phyloP scores from a whole-genome alignment of 441 rosid species.

The Sinapis alba region DNA sequence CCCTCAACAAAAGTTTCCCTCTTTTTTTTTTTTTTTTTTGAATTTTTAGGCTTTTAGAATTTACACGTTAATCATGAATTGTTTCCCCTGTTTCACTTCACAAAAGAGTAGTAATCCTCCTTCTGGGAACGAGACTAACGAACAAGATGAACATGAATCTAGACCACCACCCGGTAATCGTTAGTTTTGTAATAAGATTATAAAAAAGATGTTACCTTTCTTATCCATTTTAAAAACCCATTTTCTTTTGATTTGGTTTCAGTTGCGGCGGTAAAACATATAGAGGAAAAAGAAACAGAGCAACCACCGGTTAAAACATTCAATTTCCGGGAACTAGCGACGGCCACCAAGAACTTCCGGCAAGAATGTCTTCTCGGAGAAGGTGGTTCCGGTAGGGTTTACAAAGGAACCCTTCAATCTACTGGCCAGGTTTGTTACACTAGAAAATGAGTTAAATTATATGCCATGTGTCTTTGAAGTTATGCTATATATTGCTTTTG shows the following conservation, averaged over 20 bases:
- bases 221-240: not conserved
- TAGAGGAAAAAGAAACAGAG: constrained; percentile 21
- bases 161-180: constrained; percentile 42
- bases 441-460: not conserved
- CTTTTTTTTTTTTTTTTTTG: not conserved
- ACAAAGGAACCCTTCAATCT: constrained; percentile 62
- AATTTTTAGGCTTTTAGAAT: not conserved
- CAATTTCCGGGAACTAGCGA: constrained; percentile 72
- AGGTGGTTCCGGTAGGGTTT: constrained; percentile 79
- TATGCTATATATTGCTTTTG: not conserved
- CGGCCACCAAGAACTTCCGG: constrained; percentile 82
- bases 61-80: constrained; percentile 47
- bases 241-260: constrained; percentile 7
- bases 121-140: constrained; percentile 20
- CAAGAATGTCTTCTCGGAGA: constrained; percentile 76
- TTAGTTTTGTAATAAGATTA: not conserved
- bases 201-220: not conserved
- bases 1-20: not conserved
- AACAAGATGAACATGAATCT: constrained; percentile 18
- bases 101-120: constrained; percentile 45
- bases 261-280: constrained; percentile 30
- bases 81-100: constrained; percentile 70
- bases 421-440: constrained; percentile 54
- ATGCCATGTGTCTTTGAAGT: not conserved
- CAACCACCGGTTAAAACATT: constrained; percentile 47